phyloP scores from a whole-genome alignment of 2,329 filamentous ascomycete species.

The Aspergillus caelatus region DNA sequence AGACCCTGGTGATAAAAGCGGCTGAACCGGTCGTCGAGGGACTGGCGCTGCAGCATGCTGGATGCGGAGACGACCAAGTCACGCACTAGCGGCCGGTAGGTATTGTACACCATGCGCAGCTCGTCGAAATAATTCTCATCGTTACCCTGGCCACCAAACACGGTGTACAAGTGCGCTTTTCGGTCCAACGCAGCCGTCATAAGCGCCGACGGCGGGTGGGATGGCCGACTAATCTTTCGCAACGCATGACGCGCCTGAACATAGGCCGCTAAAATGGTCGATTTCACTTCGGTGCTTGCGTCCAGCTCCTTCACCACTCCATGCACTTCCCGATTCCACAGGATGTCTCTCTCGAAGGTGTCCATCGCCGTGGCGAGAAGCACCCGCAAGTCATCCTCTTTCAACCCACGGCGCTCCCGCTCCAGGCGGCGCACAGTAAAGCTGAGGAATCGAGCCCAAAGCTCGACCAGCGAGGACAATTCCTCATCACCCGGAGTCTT shows the following conservation, averaged over 20 bases:
- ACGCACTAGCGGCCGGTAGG: conserved; percentile 20
- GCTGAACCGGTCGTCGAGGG: neutral
- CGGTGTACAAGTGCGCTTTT: conserved; percentile 7
- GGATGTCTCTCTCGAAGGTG: conserved; percentile 15
- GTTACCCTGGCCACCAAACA: conserved; percentile 36
- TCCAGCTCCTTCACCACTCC: conserved; percentile 13
- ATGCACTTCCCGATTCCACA: conserved; percentile 14
- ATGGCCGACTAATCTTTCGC: neutral
- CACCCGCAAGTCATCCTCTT: conserved; percentile 5
- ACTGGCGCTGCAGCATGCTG: conserved; percentile 8
- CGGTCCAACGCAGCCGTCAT: neutral
- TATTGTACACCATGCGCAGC: conserved; percentile 25
- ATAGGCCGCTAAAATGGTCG: neutral
- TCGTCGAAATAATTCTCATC: conserved; percentile 30
- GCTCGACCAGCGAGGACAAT: conserved; percentile 14
- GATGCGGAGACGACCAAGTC: conserved; percentile 10
- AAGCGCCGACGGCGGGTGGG: neutral
- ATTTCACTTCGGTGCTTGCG: neutral
- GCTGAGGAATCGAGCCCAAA: conserved; percentile 17
- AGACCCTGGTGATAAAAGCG: conserved; percentile 27
- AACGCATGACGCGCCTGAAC: neutral
- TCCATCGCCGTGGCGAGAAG: neutral
- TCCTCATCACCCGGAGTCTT: conserved; percentile 4
- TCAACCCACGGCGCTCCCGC: conserved; percentile 5
- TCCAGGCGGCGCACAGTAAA: conserved; percentile 16